A percentile compares a stretch with the other conserved stretches of the same genome.
phyloP scores from a whole-genome alignment of 2,329 filamentous ascomycete genomes.

The Falciphora oryzae region DNA sequence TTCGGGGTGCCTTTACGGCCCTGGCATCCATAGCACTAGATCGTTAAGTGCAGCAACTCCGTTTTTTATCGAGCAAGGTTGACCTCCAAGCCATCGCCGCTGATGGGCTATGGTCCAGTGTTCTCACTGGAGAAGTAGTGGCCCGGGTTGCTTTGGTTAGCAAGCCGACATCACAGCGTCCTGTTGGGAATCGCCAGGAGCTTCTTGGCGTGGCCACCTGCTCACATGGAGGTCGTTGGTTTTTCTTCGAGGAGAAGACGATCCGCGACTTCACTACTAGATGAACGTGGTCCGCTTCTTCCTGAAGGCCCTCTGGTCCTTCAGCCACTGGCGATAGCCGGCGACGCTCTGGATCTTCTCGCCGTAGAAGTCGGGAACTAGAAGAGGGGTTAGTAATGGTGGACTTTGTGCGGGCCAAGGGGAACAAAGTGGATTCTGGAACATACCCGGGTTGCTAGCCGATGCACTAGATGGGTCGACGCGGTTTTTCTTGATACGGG shows the following conservation, averaged over 20 bases:
- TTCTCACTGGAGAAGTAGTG: no score
- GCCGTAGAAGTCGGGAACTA: conserved; percentile 93
- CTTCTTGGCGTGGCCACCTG: no score
- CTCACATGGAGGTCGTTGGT: no score
- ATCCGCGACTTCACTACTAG: conserved; percentile 27
- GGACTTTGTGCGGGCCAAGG: not conserved
- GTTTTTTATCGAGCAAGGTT: no score
- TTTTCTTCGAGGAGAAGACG: not conserved
- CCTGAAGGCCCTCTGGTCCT: conserved; percentile 95
- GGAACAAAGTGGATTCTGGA: not conserved
- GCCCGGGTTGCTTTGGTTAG: no score
- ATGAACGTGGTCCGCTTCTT: conserved; percentile 71
- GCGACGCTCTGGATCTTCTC: conserved; percentile 94
- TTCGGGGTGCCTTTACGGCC: no score
- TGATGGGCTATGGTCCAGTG: no score
- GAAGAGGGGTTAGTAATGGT: conserved; percentile 9
- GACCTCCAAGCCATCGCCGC: no score
- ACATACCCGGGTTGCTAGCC: conserved; percentile 71
- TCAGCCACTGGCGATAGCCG: conserved; percentile 91
- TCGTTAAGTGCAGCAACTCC: no score
- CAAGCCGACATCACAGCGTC: no score
- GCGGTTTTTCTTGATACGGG: conserved; percentile 82
- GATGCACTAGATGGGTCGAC: conserved; percentile 88
- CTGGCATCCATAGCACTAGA: no score
- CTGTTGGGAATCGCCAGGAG: no score